A percentile compares a stretch with the other conserved stretches of the same genome.
phyloP scores from a whole-genome alignment of 108 stramenopile species.

The Schizochytrium sp. region DNA sequence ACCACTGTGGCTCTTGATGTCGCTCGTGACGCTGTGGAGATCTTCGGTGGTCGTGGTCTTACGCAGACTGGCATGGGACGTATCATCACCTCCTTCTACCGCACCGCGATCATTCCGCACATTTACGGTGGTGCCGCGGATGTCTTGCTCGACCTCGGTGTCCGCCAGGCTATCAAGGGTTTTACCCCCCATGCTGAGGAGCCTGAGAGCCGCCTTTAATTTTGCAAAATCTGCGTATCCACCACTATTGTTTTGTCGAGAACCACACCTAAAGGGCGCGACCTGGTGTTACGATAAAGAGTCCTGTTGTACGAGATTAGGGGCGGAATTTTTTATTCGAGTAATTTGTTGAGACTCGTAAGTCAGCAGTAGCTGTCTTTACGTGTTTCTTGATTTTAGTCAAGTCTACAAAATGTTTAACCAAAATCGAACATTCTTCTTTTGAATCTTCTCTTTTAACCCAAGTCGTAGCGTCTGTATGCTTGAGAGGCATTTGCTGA shows the following conservation, averaged over 20 bases:
- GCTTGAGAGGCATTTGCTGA: no score
- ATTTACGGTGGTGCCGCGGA: conserved; percentile 23
- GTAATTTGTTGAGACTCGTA: no score
- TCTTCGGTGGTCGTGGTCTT: conserved; percentile 45
- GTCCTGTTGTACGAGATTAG: no score
- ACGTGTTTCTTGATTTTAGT: no score
- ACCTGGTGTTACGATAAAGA: no score
- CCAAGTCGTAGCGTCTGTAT: no score
- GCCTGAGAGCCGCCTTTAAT: conserved; percentile 9
- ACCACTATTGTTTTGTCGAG: neutral
- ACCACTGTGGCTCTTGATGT: conserved; percentile 13
- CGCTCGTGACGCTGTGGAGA: conserved; percentile 40
- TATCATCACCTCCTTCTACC: conserved; percentile 13
- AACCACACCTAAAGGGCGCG: no score
- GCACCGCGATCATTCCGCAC: neutral
- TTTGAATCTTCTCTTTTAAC: no score
- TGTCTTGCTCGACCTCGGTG: conserved; percentile 54
- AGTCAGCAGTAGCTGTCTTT: no score
- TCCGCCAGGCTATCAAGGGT: conserved; percentile 29
- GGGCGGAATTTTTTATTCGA: no score
- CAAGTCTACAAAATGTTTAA: no score
- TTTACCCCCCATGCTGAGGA: neutral
- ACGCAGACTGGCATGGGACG: conserved; percentile 45
- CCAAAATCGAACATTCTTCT: no score
- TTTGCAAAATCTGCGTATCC: neutral